These are phyloP conservation scores for Coelastrella sp. DNA, from an alignment of 139 green algal genomes.

Conservation along the genomic window DNA sequence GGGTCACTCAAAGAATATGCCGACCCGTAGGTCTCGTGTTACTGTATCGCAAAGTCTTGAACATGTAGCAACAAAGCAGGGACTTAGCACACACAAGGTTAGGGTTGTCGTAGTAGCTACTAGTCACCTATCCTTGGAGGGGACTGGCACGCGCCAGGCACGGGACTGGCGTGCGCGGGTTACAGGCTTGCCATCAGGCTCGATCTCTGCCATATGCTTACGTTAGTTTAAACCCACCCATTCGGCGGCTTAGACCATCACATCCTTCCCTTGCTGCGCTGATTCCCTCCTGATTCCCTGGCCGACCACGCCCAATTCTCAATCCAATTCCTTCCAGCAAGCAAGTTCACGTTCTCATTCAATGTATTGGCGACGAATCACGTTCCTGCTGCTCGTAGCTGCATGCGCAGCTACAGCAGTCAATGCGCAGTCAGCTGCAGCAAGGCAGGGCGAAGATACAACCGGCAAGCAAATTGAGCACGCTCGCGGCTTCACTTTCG, in stretches of 20 bases:
- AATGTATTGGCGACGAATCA: background rate
- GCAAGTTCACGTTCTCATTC: no score
- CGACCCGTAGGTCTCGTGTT: no score
- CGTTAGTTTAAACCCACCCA: no score
- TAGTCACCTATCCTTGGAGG: background rate
- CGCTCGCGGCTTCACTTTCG: slow-evolving; percentile 43
- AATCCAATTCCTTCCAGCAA: no score
- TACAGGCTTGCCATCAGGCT: background rate
- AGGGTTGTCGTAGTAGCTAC: background rate
- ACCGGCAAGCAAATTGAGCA: slow-evolving; percentile 21
- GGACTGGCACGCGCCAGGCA: background rate
- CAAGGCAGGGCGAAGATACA: slow-evolving; percentile 24
- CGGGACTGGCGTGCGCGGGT: background rate
- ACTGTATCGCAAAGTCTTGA: background rate
- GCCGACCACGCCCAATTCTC: no score
- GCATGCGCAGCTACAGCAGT: background rate
- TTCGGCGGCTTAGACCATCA: no score
- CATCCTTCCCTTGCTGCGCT: no score
- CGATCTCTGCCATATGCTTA: background rate
- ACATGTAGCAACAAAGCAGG: no score
- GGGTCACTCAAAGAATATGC: no score
- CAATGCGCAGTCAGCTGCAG: background rate
- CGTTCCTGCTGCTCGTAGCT: background rate
- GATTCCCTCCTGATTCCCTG: no score
- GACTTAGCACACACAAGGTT: background rate